phyloP scores from a whole-genome alignment of 805 yeast genomes.

The Grigorovia jiainica region DNA sequence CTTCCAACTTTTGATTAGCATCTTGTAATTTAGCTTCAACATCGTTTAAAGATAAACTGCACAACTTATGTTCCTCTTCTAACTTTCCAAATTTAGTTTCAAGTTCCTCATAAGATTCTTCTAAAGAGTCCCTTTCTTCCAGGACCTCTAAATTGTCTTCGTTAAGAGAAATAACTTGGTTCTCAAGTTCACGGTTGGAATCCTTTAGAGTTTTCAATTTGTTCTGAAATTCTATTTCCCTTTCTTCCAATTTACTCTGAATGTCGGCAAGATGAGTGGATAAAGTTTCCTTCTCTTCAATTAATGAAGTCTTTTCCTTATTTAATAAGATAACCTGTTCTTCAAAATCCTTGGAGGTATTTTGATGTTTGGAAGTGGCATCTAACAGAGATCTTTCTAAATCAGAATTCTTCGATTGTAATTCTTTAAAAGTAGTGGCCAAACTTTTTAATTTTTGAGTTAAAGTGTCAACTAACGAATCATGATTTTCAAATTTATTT shows the following conservation, averaged over 20 bases:
- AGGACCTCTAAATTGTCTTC: slow-evolving; percentile 1
- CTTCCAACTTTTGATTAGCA: neutral
- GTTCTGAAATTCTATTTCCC: neutral
- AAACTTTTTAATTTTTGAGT: slow-evolving; percentile 38
- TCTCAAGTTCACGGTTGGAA: slow-evolving; percentile 1
- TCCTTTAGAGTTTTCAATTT: neutral
- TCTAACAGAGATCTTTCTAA: slow-evolving; percentile 12
- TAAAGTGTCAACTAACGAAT: slow-evolving; percentile 32
- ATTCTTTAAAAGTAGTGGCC: slow-evolving; percentile 27
- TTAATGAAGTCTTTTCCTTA: slow-evolving; percentile 4
- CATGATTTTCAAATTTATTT: slow-evolving; percentile 24
- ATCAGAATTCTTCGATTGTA: slow-evolving; percentile 17
- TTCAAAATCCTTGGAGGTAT: slow-evolving; percentile 10
- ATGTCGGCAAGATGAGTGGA: slow-evolving; percentile 4
- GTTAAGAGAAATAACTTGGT: neutral
- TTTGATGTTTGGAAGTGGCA: slow-evolving; percentile 3
- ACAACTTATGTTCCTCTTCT: neutral
- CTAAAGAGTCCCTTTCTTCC: neutral
- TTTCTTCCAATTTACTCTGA: slow-evolving; percentile 2
- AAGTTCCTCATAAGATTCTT: neutral
- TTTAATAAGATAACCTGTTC: slow-evolving; percentile 7
- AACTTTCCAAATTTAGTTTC: neutral
- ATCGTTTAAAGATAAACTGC: neutral
- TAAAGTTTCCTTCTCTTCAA: slow-evolving; percentile 5
- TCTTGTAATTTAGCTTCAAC: slow-evolving; percentile 1